Evolutionary conservation across 116 monocot species (phyloP), one percentile per base, ranked within the genome.

Genomic region (Iris pallida): DNA sequence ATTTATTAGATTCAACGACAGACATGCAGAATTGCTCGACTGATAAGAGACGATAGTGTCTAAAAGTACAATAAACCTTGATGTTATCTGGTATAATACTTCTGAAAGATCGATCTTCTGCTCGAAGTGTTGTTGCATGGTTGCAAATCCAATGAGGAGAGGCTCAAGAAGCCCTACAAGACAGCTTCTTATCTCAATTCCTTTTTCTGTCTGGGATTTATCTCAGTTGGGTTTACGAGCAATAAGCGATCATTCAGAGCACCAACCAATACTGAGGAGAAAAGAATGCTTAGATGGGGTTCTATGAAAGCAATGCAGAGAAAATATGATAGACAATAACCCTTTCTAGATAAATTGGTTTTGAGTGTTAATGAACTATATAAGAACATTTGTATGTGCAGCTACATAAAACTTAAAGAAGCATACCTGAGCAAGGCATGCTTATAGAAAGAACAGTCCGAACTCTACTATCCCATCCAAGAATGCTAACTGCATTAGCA

Each of bases 41-140:
- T 47, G n/a, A 19, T 30, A 30, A 30, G 30, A 30, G 30, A 30
- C 30, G 3, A 30, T 30, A 30, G 4, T 13, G 30, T 5, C 57
- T 46, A 48, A 13, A 20, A 47, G 48, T 19, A 7, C 48, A 59
- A 20, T 45, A 73, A 52, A 98, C 98, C 98, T 93, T 86, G 98
- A 93, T 19, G 98, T 90, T 79, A 98, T 93, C 60, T 98, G 98
- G 61, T 98, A 98, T 65, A 93, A 76, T n/a, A 93, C 88, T 72
- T 98, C 98, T 30, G 98, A 80, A 53, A 98, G 85, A 74, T 98
- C 88, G 70, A 98, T 70, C 72, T 98, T 98, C 82, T 98, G 93
- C 63, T 98, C 98, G 80, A 93, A 98, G 45, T 80, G 73, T 71
- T 98, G 98, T 55, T 98, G 98, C 98, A 93, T 98, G 47, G 98